Base-by-base conservation (phyloP, 2,329 filamentous ascomycete genomes). In the Aspergillus fischeri region DNA sequence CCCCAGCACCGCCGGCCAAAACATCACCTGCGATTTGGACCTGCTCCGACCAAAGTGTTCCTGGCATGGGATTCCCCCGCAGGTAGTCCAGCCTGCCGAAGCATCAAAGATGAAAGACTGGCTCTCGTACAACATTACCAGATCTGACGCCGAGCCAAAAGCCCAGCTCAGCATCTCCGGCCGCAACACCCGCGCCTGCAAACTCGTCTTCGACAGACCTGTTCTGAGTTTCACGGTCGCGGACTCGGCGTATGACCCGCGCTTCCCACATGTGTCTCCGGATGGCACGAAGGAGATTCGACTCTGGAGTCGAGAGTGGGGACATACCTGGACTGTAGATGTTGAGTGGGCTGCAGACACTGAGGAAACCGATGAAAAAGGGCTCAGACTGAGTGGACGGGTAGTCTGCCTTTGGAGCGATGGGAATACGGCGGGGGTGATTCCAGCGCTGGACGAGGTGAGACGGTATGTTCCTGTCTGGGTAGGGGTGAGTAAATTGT, bases 341-440 rank as follows among this genome's bases (percentile, higher is more conserved):
- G 81, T 94, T 1, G 80, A 83, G 55, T 92, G 88, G 77, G 80
- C 55, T 61, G 70, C 28, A 17, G 67, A 17, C 4, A 6, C 11
- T 7, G 67, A 54, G 48, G 60, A 60, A 41, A 66, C 62, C n/a
- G 67, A 58, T 8, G 68, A 72, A 44, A 61, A 67, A 17, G 67
- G 73, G 21, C 67, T 91, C 14, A 67, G 73, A 20, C 67, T 91
- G 35, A 81, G 80, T 61, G 90, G 92, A 1, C 81, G 78, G 35
- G 85, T 92, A 1, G 81, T 87, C 17, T 97, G 94, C 74, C 78
- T 90, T 32, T 97, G 92, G 92, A 91, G 88, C 66, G 94, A 99
- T 76, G 86, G 84, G 48, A 97, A 97, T 67, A 76, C 78, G 38
- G 73, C 76, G 2, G 87, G 85, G 3, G 80, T 81, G 1, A 92